Percentiles rank a stretch among this genome's conserved stretches.
Conservation (phyloP, 768 basidiomycete species). For the Chlorophyllum brunneum region DNA sequence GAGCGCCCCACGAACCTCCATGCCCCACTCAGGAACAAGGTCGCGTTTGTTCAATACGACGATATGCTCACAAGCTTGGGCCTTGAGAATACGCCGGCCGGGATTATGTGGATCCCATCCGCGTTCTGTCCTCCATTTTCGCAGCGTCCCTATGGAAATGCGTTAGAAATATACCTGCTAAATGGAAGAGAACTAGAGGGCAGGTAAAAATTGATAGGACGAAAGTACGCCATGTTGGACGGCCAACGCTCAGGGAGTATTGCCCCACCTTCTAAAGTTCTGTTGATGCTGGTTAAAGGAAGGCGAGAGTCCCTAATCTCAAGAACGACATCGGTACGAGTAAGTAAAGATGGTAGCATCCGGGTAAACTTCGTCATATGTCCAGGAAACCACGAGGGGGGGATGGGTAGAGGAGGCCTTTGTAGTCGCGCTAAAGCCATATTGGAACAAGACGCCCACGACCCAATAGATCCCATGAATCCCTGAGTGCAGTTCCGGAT, state of each 20-base stretch:
- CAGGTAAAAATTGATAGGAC: conserved; percentile 7
- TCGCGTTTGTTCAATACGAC: conserved; percentile 94
- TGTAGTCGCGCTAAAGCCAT: conserved; percentile 36
- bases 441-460: background rate
- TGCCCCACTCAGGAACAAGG: conserved; percentile 83
- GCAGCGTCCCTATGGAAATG: conserved; percentile 46
- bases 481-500: background rate
- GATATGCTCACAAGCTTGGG: conserved; percentile 70
- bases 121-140: conserved; percentile 66
- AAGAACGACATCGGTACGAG: conserved; percentile 85
- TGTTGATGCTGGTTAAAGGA: conserved; percentile 92
- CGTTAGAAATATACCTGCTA: conserved; percentile 13
- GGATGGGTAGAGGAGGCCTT: conserved; percentile 49
- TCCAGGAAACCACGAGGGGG: conserved; percentile 94
- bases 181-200: too few species aligned
- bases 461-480: background rate
- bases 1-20: conserved; percentile 55
- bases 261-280: conserved; percentile 71
- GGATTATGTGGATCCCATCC: conserved; percentile 49
- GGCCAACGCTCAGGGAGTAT: conserved; percentile 23
- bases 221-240: conserved; percentile 16
- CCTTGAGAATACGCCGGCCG: conserved; percentile 33
- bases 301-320: conserved; percentile 92
- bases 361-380: conserved; percentile 90
- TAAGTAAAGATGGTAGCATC: conserved; percentile 70